Percentiles rank a stretch among this genome's conserved stretches.
phyloP scores from a whole-genome alignment of 768 basidiomycete species.

The Hemileccinum impolitum region DNA sequence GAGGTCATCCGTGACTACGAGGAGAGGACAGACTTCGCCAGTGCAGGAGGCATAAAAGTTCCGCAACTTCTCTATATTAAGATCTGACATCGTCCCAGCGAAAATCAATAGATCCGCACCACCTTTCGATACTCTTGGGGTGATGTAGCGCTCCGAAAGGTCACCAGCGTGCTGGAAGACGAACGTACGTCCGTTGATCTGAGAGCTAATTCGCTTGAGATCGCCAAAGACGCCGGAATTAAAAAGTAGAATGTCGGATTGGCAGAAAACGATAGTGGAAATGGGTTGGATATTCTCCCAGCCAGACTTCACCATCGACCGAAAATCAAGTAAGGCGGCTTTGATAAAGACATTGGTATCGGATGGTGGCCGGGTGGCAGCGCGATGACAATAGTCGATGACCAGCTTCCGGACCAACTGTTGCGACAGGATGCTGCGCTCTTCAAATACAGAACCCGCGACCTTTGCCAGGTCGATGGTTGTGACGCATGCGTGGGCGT shows the following conservation, averaged over 20 bases:
- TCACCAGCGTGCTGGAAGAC: conserved; percentile 20
- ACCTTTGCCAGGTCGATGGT: conserved; percentile 24
- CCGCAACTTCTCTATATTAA: conserved; percentile 8
- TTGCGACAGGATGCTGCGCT: conserved; percentile 21
- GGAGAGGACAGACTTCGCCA: conserved; percentile 26
- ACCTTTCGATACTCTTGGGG: conserved; percentile 19
- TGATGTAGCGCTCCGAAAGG: conserved; percentile 11
- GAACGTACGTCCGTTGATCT: conserved; percentile 23
- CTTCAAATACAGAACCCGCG: conserved; percentile 14
- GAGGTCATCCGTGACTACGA: conserved; percentile 14
- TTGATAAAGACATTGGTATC: conserved; percentile 23
- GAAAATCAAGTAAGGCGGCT: conserved; percentile 25
- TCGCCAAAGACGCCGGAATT: conserved; percentile 14
- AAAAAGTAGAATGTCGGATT: conserved; percentile 14
- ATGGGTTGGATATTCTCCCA: conserved; percentile 21
- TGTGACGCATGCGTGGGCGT: conserved; percentile 41
- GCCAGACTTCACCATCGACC: conserved; percentile 23
- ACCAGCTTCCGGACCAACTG: conserved; percentile 20
- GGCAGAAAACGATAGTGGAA: conserved; percentile 19
- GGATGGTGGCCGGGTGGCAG: conserved; percentile 14
- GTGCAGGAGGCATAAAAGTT: conserved; percentile 16
- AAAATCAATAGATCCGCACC: conserved; percentile 26
- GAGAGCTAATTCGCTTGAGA: conserved; percentile 14
- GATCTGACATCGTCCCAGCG: conserved; percentile 7
- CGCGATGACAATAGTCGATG: conserved; percentile 15